Evolutionary conservation across 805 yeast species (phyloP), one percentile per base, ranked within the genome.

Genomic region (Tetrapisispora pingtungensis): DNA sequence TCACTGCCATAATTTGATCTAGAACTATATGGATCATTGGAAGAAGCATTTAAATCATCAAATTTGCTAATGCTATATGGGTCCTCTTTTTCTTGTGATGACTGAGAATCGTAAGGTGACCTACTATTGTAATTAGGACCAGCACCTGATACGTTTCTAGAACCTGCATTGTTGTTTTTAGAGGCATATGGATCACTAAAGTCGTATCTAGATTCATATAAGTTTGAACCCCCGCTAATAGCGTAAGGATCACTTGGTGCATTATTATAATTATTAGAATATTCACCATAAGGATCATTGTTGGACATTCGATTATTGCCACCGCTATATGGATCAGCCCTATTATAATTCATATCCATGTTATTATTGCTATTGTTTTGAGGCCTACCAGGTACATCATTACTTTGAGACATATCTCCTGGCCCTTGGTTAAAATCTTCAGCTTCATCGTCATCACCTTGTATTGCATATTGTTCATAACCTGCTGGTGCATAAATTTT

Each of bases 401-500:
- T 24, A 24, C 24, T 17, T 10, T 17, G 33, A 31, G 28, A 18
- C 31, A 22, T 27, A n/a, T 36, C 36, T 1, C 30, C 38, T 12
- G 37, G 42, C 12, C 39, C 22, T 22, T 37, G 22, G 19, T 39
- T 38, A 3, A 35, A 31, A 27, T 58, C 58, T n/a, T 51, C 59
- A 3, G 4, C 19, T 3, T 27, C 50, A 10, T 10, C 19, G 1
- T 22, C 50, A 12, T 55, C 54, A 10, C 44, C 47, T 12, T 48
- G 50, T 4, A 8, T 5, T 17, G 62, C 61, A 33, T 54, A 50
- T 33, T 54, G 51, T 31, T 61, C 63, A 48, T 67, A 66, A 1
- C 69, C 69, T 40, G 59, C 56, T 7, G 71, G 71, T 3, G 70
- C 69, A 46, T 60, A 64, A 17, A 59, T 54, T 36, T 59, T 56